Conservation (phyloP, 148 eudicot genomes). For the Oxyria digyna region DNA sequence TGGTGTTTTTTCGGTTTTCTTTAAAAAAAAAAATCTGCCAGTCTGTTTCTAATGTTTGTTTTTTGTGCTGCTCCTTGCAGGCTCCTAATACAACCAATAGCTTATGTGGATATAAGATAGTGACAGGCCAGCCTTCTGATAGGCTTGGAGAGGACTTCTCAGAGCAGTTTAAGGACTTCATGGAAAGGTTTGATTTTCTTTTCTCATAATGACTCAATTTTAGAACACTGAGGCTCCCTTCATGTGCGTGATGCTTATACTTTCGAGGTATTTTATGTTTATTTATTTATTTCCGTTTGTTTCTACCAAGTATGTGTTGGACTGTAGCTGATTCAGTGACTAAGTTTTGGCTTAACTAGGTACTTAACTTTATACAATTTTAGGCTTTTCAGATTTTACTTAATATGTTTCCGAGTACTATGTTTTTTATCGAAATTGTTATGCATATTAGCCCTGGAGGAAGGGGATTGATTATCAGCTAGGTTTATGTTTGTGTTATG, state of each 20-base stretch:
- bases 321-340: background rate
- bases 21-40: background rate
- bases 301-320: background rate
- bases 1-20: constrained; percentile 7
- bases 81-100: constrained; percentile 89
- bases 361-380: background rate
- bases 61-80: constrained; percentile 21
- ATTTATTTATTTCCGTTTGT: no score
- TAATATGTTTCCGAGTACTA: background rate
- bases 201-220: background rate
- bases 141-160: constrained; percentile 97
- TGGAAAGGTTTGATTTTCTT: constrained; percentile 34
- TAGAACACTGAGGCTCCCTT: background rate
- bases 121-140: constrained; percentile 96
- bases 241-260: background rate
- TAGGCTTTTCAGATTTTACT: no score
- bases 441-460: background rate
- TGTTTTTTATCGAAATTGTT: background rate
- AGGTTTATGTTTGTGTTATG: constrained; percentile 2
- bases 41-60: constrained; percentile 4
- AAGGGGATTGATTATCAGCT: background rate
- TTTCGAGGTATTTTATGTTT: no score
- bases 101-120: constrained; percentile 83
- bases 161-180: constrained; percentile 62
- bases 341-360: background rate